These are phyloP conservation scores for Ophiostoma populinum DNA, from an alignment of 2,329 filamentous ascomycete genomes.

Conservation along the genomic window DNA sequence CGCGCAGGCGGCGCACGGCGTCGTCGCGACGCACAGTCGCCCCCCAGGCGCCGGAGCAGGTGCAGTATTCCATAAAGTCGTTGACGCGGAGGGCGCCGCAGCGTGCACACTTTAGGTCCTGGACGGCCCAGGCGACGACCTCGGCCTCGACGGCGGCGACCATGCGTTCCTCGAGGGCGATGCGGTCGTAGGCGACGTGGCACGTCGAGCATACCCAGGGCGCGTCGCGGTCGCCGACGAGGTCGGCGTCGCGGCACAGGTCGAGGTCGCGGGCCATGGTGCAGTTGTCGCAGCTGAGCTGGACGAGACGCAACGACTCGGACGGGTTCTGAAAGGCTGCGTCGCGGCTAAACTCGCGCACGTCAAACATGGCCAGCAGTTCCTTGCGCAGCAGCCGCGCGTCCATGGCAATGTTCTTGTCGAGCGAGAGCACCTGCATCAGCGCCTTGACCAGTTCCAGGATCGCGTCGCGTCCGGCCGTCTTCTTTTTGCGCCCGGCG, in stretches of 20 bases:
- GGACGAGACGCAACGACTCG: conserved; percentile 51
- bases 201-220: conserved; percentile 68
- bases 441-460: conserved; percentile 84
- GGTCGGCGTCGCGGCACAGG: conserved; percentile 73
- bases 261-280: conserved; percentile 80
- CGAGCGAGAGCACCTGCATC: conserved; percentile 81
- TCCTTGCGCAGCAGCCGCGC: conserved; percentile 79
- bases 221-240: conserved; percentile 30
- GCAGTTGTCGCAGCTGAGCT: conserved; percentile 78
- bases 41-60: conserved; percentile 75
- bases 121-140: conserved; percentile 66
- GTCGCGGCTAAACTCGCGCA: conserved; percentile 81
- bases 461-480: conserved; percentile 46
- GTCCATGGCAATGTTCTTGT: conserved; percentile 80
- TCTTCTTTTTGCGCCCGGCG: conserved; percentile 4
- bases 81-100: conserved; percentile 64
- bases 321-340: conserved; percentile 80
- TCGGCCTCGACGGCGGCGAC: conserved; percentile 59
- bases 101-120: conserved; percentile 67
- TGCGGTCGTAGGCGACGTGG: conserved; percentile 54
- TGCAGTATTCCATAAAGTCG: conserved; percentile 94
- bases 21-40: conserved; percentile 52
- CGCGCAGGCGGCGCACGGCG: conserved; percentile 44
- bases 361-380: conserved; percentile 74
- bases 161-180: conserved; percentile 69